These are phyloP conservation scores for Dipodascopsis uninucleata DNA, from an alignment of 805 yeast genomes.

Conservation along the genomic window DNA sequence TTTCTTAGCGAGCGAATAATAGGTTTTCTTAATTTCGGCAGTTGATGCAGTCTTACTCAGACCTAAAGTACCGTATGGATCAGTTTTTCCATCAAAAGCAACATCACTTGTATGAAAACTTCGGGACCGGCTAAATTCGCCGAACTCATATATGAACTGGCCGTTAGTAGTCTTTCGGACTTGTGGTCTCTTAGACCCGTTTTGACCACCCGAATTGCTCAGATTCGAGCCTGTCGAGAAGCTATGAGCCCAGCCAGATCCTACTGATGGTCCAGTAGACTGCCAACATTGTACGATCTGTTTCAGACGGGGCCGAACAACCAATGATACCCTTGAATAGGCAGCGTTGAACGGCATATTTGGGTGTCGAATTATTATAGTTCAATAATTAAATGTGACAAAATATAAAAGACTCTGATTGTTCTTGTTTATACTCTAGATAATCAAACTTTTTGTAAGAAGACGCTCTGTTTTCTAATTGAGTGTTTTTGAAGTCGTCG, in stretches of 20 bases:
- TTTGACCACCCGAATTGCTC: slow-evolving; percentile 3
- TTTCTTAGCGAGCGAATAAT: slow-evolving; percentile 87
- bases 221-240: not conserved
- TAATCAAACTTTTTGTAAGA: too few species aligned
- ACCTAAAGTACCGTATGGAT: slow-evolving; percentile 84
- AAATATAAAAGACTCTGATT: too few species aligned
- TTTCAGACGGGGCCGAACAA: slow-evolving; percentile 7
- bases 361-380: too few species aligned
- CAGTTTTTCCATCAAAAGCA: slow-evolving; percentile 41
- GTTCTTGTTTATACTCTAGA: too few species aligned
- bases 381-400: too few species aligned
- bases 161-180: not conserved
- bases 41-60: slow-evolving; percentile 65
- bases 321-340: slow-evolving; percentile 9
- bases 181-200: not conserved
- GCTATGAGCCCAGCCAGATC: slow-evolving; percentile 1
- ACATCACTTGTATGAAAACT: slow-evolving; percentile 48
- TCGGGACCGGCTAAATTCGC: too few species aligned
- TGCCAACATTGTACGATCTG: slow-evolving; percentile 6
- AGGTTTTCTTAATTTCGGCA: slow-evolving; percentile 90
- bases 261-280: not conserved
- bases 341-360: slow-evolving; percentile 13
- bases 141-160: not conserved
- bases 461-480: too few species aligned
- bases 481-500: too few species aligned